Conservation (phyloP, 2,329 filamentous ascomycete genomes). For the Fusarium cyanostomum region DNA sequence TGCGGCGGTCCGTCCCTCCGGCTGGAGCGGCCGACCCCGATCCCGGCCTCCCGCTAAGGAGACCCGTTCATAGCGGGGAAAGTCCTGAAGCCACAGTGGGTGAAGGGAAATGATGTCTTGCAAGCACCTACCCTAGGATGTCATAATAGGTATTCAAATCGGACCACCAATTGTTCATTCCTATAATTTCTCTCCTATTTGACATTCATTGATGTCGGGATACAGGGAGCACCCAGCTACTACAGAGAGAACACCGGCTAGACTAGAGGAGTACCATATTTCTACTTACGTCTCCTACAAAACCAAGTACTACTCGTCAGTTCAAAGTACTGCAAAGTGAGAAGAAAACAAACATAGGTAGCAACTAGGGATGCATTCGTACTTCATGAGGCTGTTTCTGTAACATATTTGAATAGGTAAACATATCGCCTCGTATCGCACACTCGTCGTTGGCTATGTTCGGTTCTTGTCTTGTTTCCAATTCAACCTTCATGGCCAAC, state of each 20-base stretch:
- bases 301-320: no score
- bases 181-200: no score
- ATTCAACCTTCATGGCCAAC: background rate
- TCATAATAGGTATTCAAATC: no score
- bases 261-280: no score
- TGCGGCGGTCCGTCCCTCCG: conserved; percentile 20
- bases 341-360: background rate
- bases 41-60: conserved; percentile 11
- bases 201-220: no score
- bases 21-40: conserved; percentile 15
- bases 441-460: conserved; percentile 3
- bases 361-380: conserved; percentile 21
- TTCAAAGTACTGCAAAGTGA: no score
- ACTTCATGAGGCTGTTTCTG: conserved; percentile 30
- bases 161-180: no score
- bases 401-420: conserved; percentile 21
- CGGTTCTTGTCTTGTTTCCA: conserved; percentile 6
- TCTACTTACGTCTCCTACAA: no score
- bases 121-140: no score
- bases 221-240: no score
- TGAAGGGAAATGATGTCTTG: background rate
- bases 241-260: no score
- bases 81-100: background rate
- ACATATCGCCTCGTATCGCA: conserved; percentile 7
- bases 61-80: conserved; percentile 9